Base-by-base conservation (phyloP, 2,329 filamentous ascomycete genomes). In the Lasiodiplodia citricola region DNA sequence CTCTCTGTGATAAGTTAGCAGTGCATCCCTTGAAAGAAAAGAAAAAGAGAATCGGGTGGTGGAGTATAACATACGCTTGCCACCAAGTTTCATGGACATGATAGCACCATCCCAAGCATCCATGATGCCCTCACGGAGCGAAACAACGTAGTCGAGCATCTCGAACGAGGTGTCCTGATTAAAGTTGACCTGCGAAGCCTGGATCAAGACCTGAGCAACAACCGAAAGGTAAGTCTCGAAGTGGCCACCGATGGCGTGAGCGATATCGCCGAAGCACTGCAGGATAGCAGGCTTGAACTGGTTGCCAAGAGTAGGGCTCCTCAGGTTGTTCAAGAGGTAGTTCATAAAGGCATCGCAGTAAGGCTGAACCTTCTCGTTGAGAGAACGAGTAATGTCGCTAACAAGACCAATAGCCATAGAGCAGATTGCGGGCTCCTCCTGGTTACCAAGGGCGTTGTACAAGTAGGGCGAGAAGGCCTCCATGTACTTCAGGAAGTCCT, bases 331-430 rank as follows among this genome's bases (percentile, higher is more conserved):
- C 71, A 99, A 88, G 69, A 99, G 86, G 79, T 96, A 92, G 86
- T 99, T 99, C 96, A 99, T 99, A 81, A 98, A 97, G 73, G 90
- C 88, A 76, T 99, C 96, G 82, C 96, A 99, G 85, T 91, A 98
- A 68, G 95, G 96, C 82, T 97, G 93, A 76, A 95, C 92, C 80
- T 92, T 92, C 78, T 94, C 91, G 78, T 94, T 93, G 78, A 98
- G 86, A 18, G 95, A 96, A 75, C 96, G 91, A 65, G 94, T 95
- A 75, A 99, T 96, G 78, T 99, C 96, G 80, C 95, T 97, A 74
- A 98, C 95, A 68, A 99, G 88, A 74, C 96, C 96, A 80, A 99
- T 97, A 75, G 96, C 95, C 90, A 98, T 96, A 56, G 95, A 91
- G 86, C 96, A 98, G 71, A 98, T 87, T 80, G 90, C 92, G 44